Percentiles rank a stretch among this genome's conserved stretches.
phyloP scores from a whole-genome alignment of 2,329 filamentous ascomycete genomes.

The Colletotrichum phormii region DNA sequence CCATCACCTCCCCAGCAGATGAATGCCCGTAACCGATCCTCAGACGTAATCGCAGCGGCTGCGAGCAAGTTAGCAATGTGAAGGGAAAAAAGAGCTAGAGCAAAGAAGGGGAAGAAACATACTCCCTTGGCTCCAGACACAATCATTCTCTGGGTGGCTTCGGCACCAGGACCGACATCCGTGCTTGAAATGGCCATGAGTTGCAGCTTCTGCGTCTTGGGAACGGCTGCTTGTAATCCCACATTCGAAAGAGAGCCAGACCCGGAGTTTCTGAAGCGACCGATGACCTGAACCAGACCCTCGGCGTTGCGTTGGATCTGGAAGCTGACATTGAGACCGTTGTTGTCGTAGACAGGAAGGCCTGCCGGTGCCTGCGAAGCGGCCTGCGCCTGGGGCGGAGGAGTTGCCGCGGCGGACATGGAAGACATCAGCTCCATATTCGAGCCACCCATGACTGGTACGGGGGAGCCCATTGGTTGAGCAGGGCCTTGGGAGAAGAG shows the following conservation, averaged over 20 bases:
- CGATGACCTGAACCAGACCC: slow-evolving; percentile 82
- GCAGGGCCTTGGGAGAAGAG: slow-evolving; percentile 69
- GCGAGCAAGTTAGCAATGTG: slow-evolving; percentile 28
- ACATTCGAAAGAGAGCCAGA: slow-evolving; percentile 77
- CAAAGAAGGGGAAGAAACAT: slow-evolving; percentile 59
- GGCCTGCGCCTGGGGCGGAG: slow-evolving; percentile 41
- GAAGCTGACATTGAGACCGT: slow-evolving; percentile 84
- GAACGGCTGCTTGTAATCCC: slow-evolving; percentile 92
- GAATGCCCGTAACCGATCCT: slow-evolving; percentile 85
- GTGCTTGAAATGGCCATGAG: slow-evolving; percentile 88
- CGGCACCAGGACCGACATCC: slow-evolving; percentile 80
- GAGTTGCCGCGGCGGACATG: slow-evolving; percentile 57
- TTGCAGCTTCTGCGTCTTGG: slow-evolving; percentile 95
- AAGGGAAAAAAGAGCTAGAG: slow-evolving; percentile 39
- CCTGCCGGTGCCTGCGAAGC: slow-evolving; percentile 59
- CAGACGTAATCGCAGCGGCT: slow-evolving; percentile 88
- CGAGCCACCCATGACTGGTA: slow-evolving; percentile 48
- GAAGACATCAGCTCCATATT: slow-evolving; percentile 62
- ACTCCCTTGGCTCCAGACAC: slow-evolving; percentile 88
- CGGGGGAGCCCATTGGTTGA: slow-evolving; percentile 43
- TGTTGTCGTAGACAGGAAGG: slow-evolving; percentile 85
- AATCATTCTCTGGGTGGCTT: slow-evolving; percentile 92
- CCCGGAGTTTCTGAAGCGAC: slow-evolving; percentile 84
- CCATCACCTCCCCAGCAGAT: slow-evolving; percentile 77
- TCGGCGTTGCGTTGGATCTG: slow-evolving; percentile 86